Percentiles rank a stretch among this genome's conserved stretches.
phyloP scores from a whole-genome alignment of 2,329 filamentous ascomycete species.

The Stachybotrys echinatus region DNA sequence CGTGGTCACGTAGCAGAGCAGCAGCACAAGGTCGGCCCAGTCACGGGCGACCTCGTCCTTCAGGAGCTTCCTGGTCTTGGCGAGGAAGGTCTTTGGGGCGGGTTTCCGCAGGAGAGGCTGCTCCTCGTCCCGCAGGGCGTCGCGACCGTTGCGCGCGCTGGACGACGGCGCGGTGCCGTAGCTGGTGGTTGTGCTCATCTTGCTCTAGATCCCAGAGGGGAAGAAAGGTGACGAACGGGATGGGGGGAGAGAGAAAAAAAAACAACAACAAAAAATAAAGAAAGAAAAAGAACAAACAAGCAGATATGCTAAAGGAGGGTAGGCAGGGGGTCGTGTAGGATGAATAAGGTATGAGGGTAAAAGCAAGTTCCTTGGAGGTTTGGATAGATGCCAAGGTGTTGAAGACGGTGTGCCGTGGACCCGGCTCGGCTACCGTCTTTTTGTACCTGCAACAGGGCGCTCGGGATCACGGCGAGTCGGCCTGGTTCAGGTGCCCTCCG shows the following conservation, averaged over 20 bases:
- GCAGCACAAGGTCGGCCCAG: conserved; percentile 62
- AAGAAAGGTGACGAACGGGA: background rate
- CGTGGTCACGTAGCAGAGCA: conserved; percentile 71
- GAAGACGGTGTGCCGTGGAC: background rate
- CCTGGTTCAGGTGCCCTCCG: no score
- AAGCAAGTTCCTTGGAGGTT: no score
- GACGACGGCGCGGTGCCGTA: conserved; percentile 6
- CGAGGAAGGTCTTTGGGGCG: conserved; percentile 10
- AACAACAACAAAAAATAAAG: background rate
- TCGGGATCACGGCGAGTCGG: no score
- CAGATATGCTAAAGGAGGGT: no score
- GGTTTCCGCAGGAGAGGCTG: conserved; percentile 26
- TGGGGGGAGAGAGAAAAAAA: background rate
- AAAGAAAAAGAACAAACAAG: background rate
- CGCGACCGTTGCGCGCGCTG: conserved; percentile 7
- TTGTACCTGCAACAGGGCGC: no score
- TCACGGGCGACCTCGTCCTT: conserved; percentile 49
- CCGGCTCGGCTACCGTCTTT: background rate
- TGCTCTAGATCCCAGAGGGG: background rate
- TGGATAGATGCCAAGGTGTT: no score
- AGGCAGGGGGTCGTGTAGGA: no score
- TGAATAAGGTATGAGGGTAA: no score
- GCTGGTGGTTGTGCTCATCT: conserved; percentile 5
- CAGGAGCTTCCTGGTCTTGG: conserved; percentile 27
- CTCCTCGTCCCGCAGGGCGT: conserved; percentile 19